Conservation (phyloP, 2,329 filamentous ascomycete genomes). For the Xylariaceae sp. region DNA sequence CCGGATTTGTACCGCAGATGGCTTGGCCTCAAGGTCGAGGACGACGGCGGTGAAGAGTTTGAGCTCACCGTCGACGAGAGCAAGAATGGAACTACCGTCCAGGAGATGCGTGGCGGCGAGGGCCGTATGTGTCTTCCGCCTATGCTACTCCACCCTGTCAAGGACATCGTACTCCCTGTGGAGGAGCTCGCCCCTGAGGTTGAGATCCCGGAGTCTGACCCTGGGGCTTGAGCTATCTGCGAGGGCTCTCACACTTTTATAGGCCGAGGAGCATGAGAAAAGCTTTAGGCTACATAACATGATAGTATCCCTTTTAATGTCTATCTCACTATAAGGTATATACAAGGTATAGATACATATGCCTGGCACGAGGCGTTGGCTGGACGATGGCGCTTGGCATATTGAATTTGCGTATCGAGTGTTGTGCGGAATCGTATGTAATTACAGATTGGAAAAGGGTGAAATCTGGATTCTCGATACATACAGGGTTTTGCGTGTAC, state of each 20-base stretch:
- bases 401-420: constrained; percentile 1
- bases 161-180: constrained; percentile 72
- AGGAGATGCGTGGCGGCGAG: constrained; percentile 69
- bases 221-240: constrained; percentile 43
- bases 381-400: constrained; percentile 19
- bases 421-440: background rate
- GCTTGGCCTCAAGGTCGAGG: constrained; percentile 81
- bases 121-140: constrained; percentile 90
- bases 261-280: too few species aligned
- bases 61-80: constrained; percentile 65
- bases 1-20: constrained; percentile 83
- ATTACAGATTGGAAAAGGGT: background rate
- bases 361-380: constrained; percentile 20
- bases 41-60: constrained; percentile 78
- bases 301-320: constrained; percentile 8
- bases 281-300: constrained; percentile 16
- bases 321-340: constrained; percentile 8
- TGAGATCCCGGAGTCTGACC: constrained; percentile 57
- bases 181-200: constrained; percentile 59
- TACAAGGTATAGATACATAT: constrained; percentile 13
- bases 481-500: constrained; percentile 1
- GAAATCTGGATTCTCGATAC: constrained; percentile 2
- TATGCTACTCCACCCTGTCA: constrained; percentile 89
- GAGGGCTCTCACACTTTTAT: too few species aligned
- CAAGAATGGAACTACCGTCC: constrained; percentile 55